Conservation (phyloP, 1,284 basidiomycete genomes). For the Papiliotrema nemorosa region DNA sequence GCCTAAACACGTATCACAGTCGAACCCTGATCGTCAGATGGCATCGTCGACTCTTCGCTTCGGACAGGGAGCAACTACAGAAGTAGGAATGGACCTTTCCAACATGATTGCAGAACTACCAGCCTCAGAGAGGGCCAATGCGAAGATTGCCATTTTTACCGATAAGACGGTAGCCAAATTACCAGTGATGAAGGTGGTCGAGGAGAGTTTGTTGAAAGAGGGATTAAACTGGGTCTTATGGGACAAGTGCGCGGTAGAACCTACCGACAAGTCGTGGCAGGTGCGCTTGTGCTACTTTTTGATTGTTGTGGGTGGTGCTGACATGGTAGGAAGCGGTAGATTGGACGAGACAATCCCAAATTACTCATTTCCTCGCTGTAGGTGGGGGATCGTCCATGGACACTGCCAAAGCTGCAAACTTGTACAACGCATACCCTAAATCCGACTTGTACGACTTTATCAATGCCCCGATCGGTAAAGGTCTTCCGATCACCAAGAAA, state of each 20-base stretch:
- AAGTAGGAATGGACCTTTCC: conserved; percentile 62
- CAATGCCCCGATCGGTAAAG: conserved; percentile 93
- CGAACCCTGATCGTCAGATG: conserved; percentile 58
- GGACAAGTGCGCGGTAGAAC: conserved; percentile 80
- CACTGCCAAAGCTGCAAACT: conserved; percentile 86
- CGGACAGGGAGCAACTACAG: conserved; percentile 80
- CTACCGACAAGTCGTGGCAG: conserved; percentile 67
- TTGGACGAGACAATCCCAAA: conserved; percentile 80
- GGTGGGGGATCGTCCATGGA: conserved; percentile 96
- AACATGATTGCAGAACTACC: conserved; percentile 36
- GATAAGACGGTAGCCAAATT: conserved; percentile 80
- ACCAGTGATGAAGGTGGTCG: conserved; percentile 70
- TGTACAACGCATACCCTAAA: conserved; percentile 77
- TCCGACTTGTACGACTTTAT: conserved; percentile 92
- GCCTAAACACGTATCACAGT: conserved; percentile 5
- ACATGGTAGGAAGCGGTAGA: conserved; percentile 71
- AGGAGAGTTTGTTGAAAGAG: conserved; percentile 32
- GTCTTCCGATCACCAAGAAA: conserved; percentile 70
- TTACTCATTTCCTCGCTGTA: conserved; percentile 91
- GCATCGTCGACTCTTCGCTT: conserved; percentile 87
- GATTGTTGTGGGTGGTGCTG: neutral
- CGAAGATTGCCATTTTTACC: conserved; percentile 87
- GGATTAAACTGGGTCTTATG: conserved; percentile 69
- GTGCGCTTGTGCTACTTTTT: conserved; percentile 26
- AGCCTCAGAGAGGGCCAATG: conserved; percentile 24